Evolutionary conservation across 169 alveolate genomes (phyloP), one percentile per base, ranked within the genome.

Genomic region (Plasmodium gonderi): DNA sequence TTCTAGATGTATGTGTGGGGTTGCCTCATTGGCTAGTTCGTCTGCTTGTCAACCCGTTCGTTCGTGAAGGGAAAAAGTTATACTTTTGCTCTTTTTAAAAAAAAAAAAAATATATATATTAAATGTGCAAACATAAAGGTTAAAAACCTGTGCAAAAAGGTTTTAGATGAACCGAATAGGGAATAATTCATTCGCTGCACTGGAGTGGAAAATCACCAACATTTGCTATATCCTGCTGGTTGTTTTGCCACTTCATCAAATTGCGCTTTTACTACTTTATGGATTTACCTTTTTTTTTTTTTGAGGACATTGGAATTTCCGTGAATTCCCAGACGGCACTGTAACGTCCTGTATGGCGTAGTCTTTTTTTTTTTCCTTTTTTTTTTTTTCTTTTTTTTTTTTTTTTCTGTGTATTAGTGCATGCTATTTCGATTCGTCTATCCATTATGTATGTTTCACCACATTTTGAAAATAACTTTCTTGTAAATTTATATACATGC

Each of bases 301-400:
- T 20, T 79, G 75, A 31, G 20, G 9, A 51, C 38, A 20, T 51
- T 38, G 54, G 54, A 20, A 51, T 51, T 79, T 51, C 12, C 5
- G 72, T 14, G 36, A 47, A n/a, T 31, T 31, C 36, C 9, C 77
- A 44, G 20, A 29, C 49, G 26, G 79, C 7, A 33, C 49, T 69
- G 44, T 9, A 33, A 29, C 20, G 44, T 69, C 29, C 49, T n/a
- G n/a, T 44, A 23, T 20, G 12, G 74, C 65, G 90, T 31, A n/a
- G 23, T 17, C 33, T 23, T 6, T 6, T 33, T 72, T 72, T 72
- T 72, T 72, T 72, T 72, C 33, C 9, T 26, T 72, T 72, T 79
- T 79, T 26, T 79, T 54, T 79, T 72, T 83, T 83, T 83, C 40
- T 60, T 60, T 60, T 60, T 60, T 60, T 54, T 17, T 60, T 60